Evolutionary conservation across 257 asterid genomes (phyloP), one percentile per base, ranked within the genome.

Genomic region (Cruciata laevipes): DNA sequence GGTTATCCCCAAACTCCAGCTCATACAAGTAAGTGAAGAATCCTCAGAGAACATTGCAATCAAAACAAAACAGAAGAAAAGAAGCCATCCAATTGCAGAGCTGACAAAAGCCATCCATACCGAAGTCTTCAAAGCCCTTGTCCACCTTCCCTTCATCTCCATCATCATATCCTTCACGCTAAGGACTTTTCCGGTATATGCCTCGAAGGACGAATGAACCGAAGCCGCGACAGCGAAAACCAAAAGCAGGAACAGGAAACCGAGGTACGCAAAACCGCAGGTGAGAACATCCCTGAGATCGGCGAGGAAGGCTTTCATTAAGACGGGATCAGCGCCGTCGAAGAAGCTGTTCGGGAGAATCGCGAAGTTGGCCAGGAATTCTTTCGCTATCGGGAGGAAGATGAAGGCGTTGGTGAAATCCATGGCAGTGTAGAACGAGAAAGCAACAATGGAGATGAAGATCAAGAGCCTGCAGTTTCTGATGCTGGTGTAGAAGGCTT

Each of bases 101-200:
- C 71, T 4, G 31, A 65, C 31, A 16, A 65, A 2, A 10, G 18
- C 9, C 61, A 72, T 65, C 27, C 20, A 56, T 7, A 72, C 7
- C n/a, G 52, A 56, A 6, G 76, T 65, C 6, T 21, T 42, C 13
- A 72, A 42, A 40, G 52, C 71, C 67, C 71, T 65, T 31, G 24
- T 57, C 51, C 65, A 57, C 20, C 23, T 56, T 27, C 53, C 37
- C 47, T n/a, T 56, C 13, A 47, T 8, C 27, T 66, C 57, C 8
- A 3, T 30, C 12, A 57, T 25, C 67, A 30, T 14, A 0, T 65
- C 67, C 8, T 57, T 65, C 13, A 65, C 56, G 61, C 40, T 44
- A 5, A 65, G 25, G 6, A 30, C 38, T 52, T 72, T 72, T 7
- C 52, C 67, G 5, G 71, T 56, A 27, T 65, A 57, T 0, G 71